phyloP scores from a whole-genome alignment of 2,329 filamentous ascomycete species.

The Penicillium sp. region DNA sequence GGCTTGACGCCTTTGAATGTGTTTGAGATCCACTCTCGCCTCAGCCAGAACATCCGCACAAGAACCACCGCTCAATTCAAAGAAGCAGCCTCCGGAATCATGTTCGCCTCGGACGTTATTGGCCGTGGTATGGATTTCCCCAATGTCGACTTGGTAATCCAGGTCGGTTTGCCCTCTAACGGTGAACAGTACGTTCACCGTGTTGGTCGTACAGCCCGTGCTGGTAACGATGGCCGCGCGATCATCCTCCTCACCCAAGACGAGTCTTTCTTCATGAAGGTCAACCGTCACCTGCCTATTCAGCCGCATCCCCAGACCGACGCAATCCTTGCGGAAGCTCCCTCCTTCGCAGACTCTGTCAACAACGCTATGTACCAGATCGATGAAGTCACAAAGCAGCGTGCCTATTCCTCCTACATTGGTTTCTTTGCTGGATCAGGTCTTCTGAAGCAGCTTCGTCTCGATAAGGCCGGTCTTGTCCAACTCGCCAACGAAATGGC shows the following conservation, averaged over 20 bases:
- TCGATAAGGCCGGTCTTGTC: constrained; percentile 37
- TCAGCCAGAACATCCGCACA: constrained; percentile 69
- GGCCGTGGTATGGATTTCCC: constrained; percentile 55
- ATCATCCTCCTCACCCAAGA: constrained; percentile 55
- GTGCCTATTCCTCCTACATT: constrained; percentile 39
- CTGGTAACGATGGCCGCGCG: constrained; percentile 54
- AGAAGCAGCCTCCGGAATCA: constrained; percentile 44
- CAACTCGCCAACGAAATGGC: constrained; percentile 40
- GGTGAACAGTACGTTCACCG: constrained; percentile 52
- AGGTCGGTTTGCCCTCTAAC: constrained; percentile 52
- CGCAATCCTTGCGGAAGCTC: constrained; percentile 39
- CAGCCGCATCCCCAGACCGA: constrained; percentile 47
- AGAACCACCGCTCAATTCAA: constrained; percentile 48
- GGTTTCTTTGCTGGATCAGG: constrained; percentile 38
- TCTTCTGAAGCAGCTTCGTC: constrained; percentile 31
- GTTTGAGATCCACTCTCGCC: constrained; percentile 73
- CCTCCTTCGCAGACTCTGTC: constrained; percentile 33
- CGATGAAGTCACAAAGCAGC: constrained; percentile 35
- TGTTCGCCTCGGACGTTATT: constrained; percentile 52
- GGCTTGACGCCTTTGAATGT: constrained; percentile 38
- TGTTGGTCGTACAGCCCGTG: constrained; percentile 66
- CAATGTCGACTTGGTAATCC: constrained; percentile 51
- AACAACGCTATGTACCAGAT: constrained; percentile 28
- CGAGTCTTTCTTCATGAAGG: constrained; percentile 54
- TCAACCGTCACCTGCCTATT: constrained; percentile 53